These are phyloP conservation scores for Clarkia xantiana DNA, from an alignment of 345 rosid genomes.

Conservation along the genomic window DNA sequence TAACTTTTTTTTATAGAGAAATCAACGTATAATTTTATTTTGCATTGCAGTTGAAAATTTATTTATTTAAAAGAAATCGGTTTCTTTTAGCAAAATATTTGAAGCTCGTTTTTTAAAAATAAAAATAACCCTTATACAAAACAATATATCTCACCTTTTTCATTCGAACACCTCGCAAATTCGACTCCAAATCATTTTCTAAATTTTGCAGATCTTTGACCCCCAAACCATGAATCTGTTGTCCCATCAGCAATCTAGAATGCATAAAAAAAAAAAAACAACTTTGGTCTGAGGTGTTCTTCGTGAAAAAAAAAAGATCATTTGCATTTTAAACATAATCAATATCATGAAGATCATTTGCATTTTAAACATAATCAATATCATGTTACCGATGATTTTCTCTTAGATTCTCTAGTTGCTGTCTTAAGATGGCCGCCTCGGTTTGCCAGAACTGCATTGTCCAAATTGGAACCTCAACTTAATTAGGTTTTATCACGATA, in stretches of 20 bases:
- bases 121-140: background rate
- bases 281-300: background rate
- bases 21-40: too few species aligned
- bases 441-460: constrained; percentile 48
- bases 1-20: too few species aligned
- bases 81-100: too few species aligned
- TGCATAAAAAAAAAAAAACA: constrained; percentile 11
- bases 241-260: constrained; percentile 58
- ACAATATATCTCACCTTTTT: constrained; percentile 35
- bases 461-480: background rate
- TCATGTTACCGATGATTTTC: constrained; percentile 40
- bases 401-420: constrained; percentile 47
- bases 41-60: too few species aligned
- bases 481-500: background rate
- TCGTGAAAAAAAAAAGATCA: background rate
- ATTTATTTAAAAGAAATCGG: too few species aligned
- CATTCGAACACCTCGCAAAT: constrained; percentile 47
- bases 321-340: too few species aligned
- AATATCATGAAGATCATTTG: too few species aligned
- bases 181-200: constrained; percentile 53
- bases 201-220: constrained; percentile 41
- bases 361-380: too few species aligned
- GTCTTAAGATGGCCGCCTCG: constrained; percentile 45
- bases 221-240: constrained; percentile 47
- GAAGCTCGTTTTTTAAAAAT: too few species aligned